Evolutionary conservation across 108 stramenopile species (phyloP), one percentile per base, ranked within the genome.

Genomic region (Discostella stelligeroides): DNA sequence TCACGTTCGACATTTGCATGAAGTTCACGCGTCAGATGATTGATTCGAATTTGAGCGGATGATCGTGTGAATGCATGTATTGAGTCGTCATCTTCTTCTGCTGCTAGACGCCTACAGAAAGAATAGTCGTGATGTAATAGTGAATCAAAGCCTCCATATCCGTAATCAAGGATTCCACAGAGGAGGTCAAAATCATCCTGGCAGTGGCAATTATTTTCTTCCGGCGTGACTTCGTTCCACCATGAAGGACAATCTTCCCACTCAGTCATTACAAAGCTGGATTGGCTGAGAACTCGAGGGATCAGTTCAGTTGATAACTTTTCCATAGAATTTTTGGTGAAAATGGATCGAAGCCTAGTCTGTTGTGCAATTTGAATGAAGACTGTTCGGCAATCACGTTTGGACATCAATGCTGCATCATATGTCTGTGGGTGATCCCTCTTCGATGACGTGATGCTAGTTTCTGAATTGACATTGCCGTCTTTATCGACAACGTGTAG

Each of bases 231-330:
- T 7, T 51, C 53, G 23, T 81, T 80, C 90, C 90, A 91, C 87
- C 90, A 88, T 8, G 47, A 56, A 18, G 90, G 90, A 39, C 72
- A 45, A 54, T 86, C 78, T 21, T 83, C 85, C 91, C 91, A 92
- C 28, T 65, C 71, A 48, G 84, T 84, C 27, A 51, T 77, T 9
- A 27, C 13, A 43, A 68, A 79, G 21, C 46, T 75, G 2, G 79
- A 88, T 25, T 73, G 72, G 24, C 75, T 86, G 43, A 77, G 40
- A 5, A 84, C 91, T 56, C 76, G 70, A 1, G 68, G 60, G 20
- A 89, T 48, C 10, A 76, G 53, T 30, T 69, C 66, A 15, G 50
- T 76, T 40, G 28, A 38, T 18, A 89, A 56, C 12, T 60, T 81
- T 15, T 59, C 66, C 21, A 76, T 73, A 4, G 30, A 47, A 20